Percentiles rank a stretch among this genome's conserved stretches.
Evolutionary conservation across 768 basidiomycete genomes (phyloP).

Genomic region (Phaeotremella skinneri): DNA sequence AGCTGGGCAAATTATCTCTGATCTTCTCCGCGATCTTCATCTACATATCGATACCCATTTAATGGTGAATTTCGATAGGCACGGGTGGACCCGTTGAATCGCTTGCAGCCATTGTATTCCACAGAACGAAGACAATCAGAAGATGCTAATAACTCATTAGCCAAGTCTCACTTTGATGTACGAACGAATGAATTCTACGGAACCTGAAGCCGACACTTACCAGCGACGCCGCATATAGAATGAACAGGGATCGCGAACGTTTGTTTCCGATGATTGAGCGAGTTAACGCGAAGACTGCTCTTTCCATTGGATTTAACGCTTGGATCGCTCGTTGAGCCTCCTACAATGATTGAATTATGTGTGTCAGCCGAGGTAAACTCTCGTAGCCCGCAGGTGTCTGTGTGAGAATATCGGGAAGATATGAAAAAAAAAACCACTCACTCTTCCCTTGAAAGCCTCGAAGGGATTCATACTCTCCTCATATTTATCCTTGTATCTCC

Average conservation of each 20-base stretch:
- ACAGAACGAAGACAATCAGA: conserved; percentile 47
- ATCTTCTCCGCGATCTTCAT: background rate
- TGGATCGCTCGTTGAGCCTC: conserved; percentile 93
- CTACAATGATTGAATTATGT: conserved; percentile 54
- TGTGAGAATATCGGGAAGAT: background rate
- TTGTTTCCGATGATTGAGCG: conserved; percentile 83
- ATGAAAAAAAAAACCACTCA: conserved; percentile 55
- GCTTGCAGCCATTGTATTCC: conserved; percentile 46
- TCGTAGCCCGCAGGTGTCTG: too few species aligned
- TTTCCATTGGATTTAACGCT: conserved; percentile 84
- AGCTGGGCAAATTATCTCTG: too few species aligned
- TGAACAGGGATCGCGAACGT: conserved; percentile 81
- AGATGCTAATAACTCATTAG: conserved; percentile 29
- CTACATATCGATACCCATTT: background rate
- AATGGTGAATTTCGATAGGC: conserved; percentile 13
- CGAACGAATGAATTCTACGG: background rate
- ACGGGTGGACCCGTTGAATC: conserved; percentile 31
- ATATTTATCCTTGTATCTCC: conserved; percentile 84
- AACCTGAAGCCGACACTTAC: conserved; percentile 30
- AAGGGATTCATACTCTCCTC: conserved; percentile 98
- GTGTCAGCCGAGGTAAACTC: conserved; percentile 6
- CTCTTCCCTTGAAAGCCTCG: conserved; percentile 91
- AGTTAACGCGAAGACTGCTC: conserved; percentile 79
- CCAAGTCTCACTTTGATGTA: background rate
- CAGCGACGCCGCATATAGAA: conserved; percentile 66